Percentiles rank a stretch among this genome's conserved stretches.
These are phyloP conservation scores for Hippophae gyantsensis DNA, from an alignment of 306 rosid species.

Conservation along the genomic window DNA sequence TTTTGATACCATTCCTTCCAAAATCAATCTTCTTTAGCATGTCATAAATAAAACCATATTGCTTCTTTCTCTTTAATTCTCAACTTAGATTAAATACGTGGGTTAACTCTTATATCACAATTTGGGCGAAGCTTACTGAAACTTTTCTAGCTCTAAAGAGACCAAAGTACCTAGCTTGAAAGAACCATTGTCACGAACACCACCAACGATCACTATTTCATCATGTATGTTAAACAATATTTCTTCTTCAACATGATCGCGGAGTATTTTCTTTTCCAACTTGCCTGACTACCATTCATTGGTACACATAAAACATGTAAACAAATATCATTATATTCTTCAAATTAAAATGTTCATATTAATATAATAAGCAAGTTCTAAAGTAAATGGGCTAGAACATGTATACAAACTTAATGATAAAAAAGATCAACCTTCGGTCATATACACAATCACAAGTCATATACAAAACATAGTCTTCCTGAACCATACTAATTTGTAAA, in stretches of 20 bases:
- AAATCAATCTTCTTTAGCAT: background rate
- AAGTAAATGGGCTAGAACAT: too few species aligned
- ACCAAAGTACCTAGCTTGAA: background rate
- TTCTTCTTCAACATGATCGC: background rate
- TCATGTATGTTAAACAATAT: background rate
- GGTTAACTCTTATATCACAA: background rate
- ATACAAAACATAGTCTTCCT: background rate
- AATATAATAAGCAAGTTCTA: too few species aligned
- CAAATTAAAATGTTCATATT: too few species aligned
- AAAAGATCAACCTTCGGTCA: too few species aligned
- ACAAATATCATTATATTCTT: background rate
- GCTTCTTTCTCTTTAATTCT: background rate
- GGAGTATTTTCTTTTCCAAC: background rate
- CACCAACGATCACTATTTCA: background rate
- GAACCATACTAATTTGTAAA: background rate
- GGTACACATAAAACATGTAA: background rate
- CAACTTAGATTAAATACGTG: background rate
- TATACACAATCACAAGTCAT: too few species aligned
- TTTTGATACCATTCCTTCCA: too few species aligned
- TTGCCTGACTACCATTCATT: background rate
- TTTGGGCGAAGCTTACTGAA: background rate
- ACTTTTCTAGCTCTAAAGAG: background rate
- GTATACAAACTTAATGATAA: too few species aligned
- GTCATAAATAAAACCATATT: background rate
- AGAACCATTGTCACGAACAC: background rate